Base-by-base conservation (phyloP, 2,329 filamentous ascomycete species). In the Cladosporium sp. region DNA sequence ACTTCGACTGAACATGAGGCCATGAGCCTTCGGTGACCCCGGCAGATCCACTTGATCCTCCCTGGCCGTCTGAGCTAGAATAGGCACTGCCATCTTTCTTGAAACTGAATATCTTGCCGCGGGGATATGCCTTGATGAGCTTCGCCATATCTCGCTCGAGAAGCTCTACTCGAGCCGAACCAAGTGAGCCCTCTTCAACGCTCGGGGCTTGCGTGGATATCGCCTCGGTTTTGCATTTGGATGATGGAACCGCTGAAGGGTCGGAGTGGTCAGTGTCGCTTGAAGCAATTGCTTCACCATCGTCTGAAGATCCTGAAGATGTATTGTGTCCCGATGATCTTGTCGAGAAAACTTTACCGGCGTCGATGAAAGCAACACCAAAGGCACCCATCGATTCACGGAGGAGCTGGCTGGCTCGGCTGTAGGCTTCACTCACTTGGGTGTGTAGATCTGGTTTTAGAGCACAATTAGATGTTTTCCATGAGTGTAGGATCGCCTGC, bases 361-460 rank as follows among this genome's bases (percentile, higher is more conserved):
- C 48, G 32, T 51, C 48, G 24, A 73, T 49, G 44, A 72, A 71
- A 1, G 70, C 59, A 20, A 79, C 75, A 3, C 74, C 75, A 4
- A 75, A 73, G 9, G 71, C 69, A 9, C 63, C 61, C 8, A 79
- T 58, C 19, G 73, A 71, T 50, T 77, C 72, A 1, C 71, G 67
- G 7, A 79, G 64, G 1, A 78, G 59, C 34, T 76, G 73, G 2
- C 73, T 73, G 2, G 76, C 75, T 18, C 75, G 66, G 13, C 65
- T 64, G 50, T 78, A 77, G 4, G 71, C 69, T 59, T 40, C 29
- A 3, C 43, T 44, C 17, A 50, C 24, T 17, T 20, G 22, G 9
- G 22, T 9, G 9, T 27, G 22, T 9, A 9, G 22, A 4, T 27
- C 30, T n/a, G n/a, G n/a, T n/a, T n/a, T n/a, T n/a, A n/a, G n/a